phyloP scores from a whole-genome alignment of 495 filamentous ascomycete genomes.

The Trichocladium uniseriatum region DNA sequence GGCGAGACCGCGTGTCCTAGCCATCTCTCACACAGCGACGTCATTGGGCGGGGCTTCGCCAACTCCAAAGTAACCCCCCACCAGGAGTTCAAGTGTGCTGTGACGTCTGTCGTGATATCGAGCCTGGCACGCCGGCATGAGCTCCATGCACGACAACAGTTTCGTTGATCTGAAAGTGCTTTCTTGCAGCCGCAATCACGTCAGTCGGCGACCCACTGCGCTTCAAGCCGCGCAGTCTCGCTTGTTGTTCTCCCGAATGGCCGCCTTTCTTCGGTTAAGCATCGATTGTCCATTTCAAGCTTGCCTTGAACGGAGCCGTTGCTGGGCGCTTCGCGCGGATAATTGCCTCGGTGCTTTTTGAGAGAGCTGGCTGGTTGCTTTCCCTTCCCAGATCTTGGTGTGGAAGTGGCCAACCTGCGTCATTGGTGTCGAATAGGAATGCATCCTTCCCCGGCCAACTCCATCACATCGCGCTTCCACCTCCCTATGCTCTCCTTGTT shows the following conservation, averaged over 20 bases:
- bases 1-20: no score
- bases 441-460: no score
- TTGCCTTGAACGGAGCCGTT: background rate
- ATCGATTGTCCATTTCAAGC: background rate
- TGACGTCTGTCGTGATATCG: conserved; percentile 9
- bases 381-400: background rate
- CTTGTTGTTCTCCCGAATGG: background rate
- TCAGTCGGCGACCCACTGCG: background rate
- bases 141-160: background rate
- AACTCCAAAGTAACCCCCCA: background rate
- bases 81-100: background rate
- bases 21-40: conserved; percentile 5
- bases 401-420: no score
- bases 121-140: conserved; percentile 3
- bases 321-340: background rate
- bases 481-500: background rate
- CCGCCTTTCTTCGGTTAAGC: background rate
- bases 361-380: background rate
- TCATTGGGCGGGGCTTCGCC: conserved; percentile 7
- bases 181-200: background rate
- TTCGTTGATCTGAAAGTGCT: background rate
- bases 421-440: no score
- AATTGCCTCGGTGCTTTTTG: background rate
- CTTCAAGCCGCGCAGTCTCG: background rate
- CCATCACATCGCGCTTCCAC: background rate